Evolutionary conservation across 2,329 filamentous ascomycete genomes (phyloP).

Genomic region (Ophioceras dolichostomum): DNA sequence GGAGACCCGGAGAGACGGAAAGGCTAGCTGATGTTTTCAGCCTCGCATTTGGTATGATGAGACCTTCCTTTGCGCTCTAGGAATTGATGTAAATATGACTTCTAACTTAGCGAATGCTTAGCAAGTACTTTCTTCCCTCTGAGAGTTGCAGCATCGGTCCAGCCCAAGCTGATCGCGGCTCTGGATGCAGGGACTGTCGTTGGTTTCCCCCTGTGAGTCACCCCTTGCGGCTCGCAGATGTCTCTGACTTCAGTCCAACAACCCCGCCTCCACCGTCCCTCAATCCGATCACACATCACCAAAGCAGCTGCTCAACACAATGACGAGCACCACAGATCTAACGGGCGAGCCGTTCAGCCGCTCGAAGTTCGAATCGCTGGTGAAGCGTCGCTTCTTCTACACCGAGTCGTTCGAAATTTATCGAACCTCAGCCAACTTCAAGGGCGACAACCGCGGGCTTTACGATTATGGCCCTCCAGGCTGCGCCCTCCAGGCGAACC

Average conservation of each 20-base stretch:
- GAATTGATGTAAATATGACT: no score
- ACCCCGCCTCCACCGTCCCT: background rate
- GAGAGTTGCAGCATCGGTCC: no score
- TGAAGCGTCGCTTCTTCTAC: conserved; percentile 85
- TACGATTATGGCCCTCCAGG: conserved; percentile 92
- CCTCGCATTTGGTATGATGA: no score
- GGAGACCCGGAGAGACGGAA: no score
- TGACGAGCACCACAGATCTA: conserved; percentile 57
- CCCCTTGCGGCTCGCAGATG: conserved; percentile 3
- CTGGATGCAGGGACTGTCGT: no score
- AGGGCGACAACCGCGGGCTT: conserved; percentile 70
- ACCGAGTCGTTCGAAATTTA: conserved; percentile 96
- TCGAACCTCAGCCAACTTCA: conserved; percentile 4
- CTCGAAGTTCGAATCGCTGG: conserved; percentile 66
- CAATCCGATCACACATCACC: conserved; percentile 3
- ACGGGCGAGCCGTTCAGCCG: conserved; percentile 87
- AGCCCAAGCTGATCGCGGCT: no score
- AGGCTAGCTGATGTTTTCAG: no score
- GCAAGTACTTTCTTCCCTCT: no score
- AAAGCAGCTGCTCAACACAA: conserved; percentile 15
- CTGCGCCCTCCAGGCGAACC: conserved; percentile 74
- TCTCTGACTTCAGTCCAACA: conserved; percentile 13
- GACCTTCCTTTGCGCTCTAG: no score
- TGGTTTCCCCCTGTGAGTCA: conserved; percentile 12
- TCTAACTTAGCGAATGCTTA: no score